Base-by-base conservation (phyloP, 2,329 filamentous ascomycete species). In the Penicillium palitans region DNA sequence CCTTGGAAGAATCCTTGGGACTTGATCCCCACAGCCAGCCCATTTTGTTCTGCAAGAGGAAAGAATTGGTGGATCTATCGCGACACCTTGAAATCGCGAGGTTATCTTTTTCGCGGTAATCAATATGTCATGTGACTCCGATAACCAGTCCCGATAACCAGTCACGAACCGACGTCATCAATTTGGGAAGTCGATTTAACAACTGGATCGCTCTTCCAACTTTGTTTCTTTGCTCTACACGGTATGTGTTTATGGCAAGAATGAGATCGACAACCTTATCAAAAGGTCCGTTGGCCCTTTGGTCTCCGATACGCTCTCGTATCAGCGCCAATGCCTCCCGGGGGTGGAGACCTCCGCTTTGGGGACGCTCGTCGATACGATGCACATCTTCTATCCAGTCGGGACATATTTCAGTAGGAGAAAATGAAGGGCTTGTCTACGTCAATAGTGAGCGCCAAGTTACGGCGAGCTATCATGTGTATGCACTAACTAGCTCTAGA, bases 391-490 rank as follows among this genome's bases (percentile, higher is more conserved):
- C 67, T 44, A 82, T 89, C 67, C 86, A 89, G 62, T 86, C 86
- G 10, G 93, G 95, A 0, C 92, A 97, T 68, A 96, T 98, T 65
- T 80, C 83, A n/a, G 83, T 90, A 12, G 83, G 81, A 3, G 78
- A 87, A 1, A 89, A 93, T 66, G 91, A 98, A 77, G 88, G 89
- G 0, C 87, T 98, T 46, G 75, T 97, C 7, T 99, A 96, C 78
- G 88, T 98, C 69, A 92, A 96, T 72, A 96, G 90, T 93, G 76
- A 72, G 86, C 70, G 37, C 9, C 13, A 31, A 29, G 52, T 29
- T 4, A 54, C 44, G 17, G 40, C 27, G 19, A 49, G 9, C 49
- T 50, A 41, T 29, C 27, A 33, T 52, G 21, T 61, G 61, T 59
- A 64, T 27, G 17, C 10, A 39, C 45, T 59, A 44, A 59, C 12